These are phyloP conservation scores for Mortierella sp. DNA, from an alignment of 371 early-diverging fungal genomes.

Conservation along the genomic window DNA sequence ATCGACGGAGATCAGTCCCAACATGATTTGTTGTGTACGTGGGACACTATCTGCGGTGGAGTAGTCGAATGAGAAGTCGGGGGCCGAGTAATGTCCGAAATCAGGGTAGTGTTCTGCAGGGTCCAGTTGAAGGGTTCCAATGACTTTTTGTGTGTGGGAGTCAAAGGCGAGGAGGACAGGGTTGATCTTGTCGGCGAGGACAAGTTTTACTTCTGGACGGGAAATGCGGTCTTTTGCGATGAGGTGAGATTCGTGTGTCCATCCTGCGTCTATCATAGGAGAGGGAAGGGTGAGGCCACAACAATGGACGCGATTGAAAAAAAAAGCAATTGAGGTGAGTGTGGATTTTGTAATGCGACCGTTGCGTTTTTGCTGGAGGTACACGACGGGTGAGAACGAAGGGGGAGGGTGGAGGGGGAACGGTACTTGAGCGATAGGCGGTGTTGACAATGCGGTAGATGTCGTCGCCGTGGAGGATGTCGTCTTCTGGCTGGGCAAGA, in stretches of 20 bases:
- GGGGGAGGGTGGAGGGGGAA: background rate
- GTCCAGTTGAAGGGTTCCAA: conserved; percentile 31
- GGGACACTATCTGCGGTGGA: background rate
- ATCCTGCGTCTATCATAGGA: conserved; percentile 15
- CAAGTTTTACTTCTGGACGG: background rate
- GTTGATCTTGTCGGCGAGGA: conserved; percentile 21
- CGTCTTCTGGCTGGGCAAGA: conserved; percentile 16
- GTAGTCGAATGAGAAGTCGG: conserved; percentile 1
- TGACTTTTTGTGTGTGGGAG: background rate
- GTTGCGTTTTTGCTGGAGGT: background rate
- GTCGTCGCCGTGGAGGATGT: conserved; percentile 11
- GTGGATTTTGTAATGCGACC: background rate
- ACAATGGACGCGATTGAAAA: background rate
- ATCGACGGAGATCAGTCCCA: conserved; percentile 64
- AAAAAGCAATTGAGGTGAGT: background rate
- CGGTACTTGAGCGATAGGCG: conserved; percentile 29
- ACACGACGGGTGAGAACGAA: background rate
- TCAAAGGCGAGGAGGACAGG: conserved; percentile 28
- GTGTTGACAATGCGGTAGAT: conserved; percentile 33
- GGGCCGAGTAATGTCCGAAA: conserved; percentile 11
- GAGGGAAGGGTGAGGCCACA: background rate
- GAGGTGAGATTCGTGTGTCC: conserved; percentile 28
- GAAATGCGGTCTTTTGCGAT: conserved; percentile 27
- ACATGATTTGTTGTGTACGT: conserved; percentile 16
- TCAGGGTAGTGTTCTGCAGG: conserved; percentile 24